phyloP scores from a whole-genome alignment of 73 alveolate genomes.

The Stentor roeselii region DNA sequence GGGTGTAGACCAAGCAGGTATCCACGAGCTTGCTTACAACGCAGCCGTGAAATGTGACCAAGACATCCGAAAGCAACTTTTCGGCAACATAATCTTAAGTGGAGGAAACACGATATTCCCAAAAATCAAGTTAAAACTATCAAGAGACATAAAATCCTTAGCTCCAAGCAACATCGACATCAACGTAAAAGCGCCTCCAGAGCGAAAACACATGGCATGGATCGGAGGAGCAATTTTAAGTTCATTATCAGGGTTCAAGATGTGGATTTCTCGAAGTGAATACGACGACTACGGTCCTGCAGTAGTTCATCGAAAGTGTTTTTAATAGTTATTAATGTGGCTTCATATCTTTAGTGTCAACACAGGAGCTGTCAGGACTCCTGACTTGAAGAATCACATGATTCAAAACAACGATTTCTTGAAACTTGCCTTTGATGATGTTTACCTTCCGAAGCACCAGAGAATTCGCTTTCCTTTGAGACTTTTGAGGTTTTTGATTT shows the following conservation, averaged over 20 bases:
- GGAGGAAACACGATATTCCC: slow-evolving; percentile 85
- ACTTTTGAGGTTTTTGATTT: slow-evolving; percentile 47
- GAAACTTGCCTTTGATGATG: slow-evolving; percentile 42
- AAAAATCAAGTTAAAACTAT: slow-evolving; percentile 64
- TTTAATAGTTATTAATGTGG: slow-evolving; percentile 22
- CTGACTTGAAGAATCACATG: slow-evolving; percentile 49
- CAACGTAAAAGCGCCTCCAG: slow-evolving; percentile 69
- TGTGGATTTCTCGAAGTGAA: slow-evolving; percentile 97
- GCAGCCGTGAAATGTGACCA: slow-evolving; percentile 65
- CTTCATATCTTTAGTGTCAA: slow-evolving; percentile 5
- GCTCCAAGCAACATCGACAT: slow-evolving; percentile 53
- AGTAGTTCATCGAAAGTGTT: slow-evolving; percentile 74
- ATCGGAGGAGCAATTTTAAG: slow-evolving; percentile 81
- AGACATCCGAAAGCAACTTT: slow-evolving; percentile 64
- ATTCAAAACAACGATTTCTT: slow-evolving; percentile 58
- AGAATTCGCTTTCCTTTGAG: slow-evolving; percentile 36
- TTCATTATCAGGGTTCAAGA: slow-evolving; percentile 67
- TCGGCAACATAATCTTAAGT: slow-evolving; percentile 71
- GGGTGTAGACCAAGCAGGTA: slow-evolving; percentile 49
- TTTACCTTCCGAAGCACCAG: slow-evolving; percentile 58
- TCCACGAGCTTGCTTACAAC: slow-evolving; percentile 54
- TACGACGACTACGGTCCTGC: slow-evolving; percentile 96
- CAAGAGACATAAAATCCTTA: slow-evolving; percentile 49
- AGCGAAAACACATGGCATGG: slow-evolving; percentile 71
- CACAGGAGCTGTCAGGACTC: slow-evolving; percentile 37